Evolutionary conservation across 73 alveolate species (phyloP).

Genomic region (Durusdinium trenchii): DNA sequence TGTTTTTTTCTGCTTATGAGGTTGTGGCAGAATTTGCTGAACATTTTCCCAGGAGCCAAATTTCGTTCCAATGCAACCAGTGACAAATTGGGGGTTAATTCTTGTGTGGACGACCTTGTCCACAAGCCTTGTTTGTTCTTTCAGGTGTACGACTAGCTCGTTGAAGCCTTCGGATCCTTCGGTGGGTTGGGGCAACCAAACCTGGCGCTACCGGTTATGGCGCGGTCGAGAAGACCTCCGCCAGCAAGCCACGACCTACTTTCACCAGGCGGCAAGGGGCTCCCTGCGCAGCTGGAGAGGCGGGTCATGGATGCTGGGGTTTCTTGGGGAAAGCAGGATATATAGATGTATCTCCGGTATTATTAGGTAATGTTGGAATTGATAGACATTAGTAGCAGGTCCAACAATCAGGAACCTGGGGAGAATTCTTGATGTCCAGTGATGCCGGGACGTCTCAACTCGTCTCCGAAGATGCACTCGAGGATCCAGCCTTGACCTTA

Average conservation of each 20-base stretch:
- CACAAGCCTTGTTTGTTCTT: neutral
- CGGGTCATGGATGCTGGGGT: neutral
- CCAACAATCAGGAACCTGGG: neutral
- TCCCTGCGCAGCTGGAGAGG: neutral
- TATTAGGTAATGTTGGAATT: neutral
- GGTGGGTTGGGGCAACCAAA: neutral
- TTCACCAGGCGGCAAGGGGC: neutral
- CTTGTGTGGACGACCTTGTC: neutral
- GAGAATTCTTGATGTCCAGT: too few relatives aligned
- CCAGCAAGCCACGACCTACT: neutral
- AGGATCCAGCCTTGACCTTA: too few relatives aligned
- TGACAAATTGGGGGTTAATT: neutral
- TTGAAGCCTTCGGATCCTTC: neutral
- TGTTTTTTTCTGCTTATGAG: too few relatives aligned
- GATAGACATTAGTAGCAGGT: neutral
- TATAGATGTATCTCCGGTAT: too few relatives aligned
- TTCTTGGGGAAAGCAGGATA: neutral
- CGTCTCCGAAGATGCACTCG: constrained; percentile 9
- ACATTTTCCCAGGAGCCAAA: too few relatives aligned
- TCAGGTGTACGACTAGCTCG: neutral
- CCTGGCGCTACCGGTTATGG: constrained; percentile 20
- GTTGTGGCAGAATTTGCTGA: too few relatives aligned
- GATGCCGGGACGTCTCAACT: neutral
- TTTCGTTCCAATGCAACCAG: neutral
- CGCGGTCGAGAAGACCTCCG: constrained; percentile 1